phyloP scores from a whole-genome alignment of 148 eudicot species.

The Heliosperma pusillum region DNA sequence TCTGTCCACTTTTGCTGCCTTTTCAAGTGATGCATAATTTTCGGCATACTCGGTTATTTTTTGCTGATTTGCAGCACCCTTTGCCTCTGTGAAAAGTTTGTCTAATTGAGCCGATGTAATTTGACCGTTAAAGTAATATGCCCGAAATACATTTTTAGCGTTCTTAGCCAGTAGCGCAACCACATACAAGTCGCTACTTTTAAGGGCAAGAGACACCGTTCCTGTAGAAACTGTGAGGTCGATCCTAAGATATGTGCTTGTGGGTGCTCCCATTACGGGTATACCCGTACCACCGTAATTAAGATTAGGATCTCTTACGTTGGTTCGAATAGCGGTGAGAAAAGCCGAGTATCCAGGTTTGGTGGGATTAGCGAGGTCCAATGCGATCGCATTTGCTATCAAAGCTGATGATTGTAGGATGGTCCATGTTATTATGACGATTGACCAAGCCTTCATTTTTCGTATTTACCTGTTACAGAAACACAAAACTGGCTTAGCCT shows the following conservation, averaged over 20 bases:
- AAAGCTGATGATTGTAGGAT: neutral
- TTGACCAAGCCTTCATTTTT: neutral
- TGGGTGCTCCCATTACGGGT: neutral
- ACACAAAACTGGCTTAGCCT: too few relatives aligned
- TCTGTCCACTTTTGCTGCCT: neutral
- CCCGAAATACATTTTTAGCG: neutral
- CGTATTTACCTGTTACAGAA: neutral
- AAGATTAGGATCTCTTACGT: constrained; percentile 1
- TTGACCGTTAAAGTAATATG: neutral
- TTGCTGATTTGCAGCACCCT: neutral
- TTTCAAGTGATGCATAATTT: neutral
- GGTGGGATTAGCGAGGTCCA: neutral
- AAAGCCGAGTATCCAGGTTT: neutral
- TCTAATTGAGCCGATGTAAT: neutral
- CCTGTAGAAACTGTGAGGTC: neutral
- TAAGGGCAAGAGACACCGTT: neutral
- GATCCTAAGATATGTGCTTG: neutral
- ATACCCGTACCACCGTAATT: constrained; percentile 7
- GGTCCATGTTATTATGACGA: neutral
- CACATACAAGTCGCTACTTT: neutral
- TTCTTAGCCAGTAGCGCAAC: neutral
- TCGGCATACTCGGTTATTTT: neutral
- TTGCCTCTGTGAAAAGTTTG: constrained; percentile 10
- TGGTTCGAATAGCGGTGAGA: neutral
- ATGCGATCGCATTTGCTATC: neutral